Evolutionary conservation across 1,284 basidiomycete species (phyloP), one percentile per base, ranked within the genome.

Genomic region (Taiwanofungus camphoratus): DNA sequence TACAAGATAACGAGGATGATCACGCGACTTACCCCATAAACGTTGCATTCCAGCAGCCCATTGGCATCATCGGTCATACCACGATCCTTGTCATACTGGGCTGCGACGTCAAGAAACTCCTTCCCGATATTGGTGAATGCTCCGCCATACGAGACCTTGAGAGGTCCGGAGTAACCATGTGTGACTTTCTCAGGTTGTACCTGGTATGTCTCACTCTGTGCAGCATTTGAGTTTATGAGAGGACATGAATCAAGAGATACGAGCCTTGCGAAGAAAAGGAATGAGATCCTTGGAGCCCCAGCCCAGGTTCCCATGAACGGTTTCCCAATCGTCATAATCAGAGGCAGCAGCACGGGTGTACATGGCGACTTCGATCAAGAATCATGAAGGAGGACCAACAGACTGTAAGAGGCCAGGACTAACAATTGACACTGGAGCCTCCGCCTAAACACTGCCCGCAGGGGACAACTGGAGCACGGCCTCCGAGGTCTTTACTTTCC

Each of bases 351-450:
- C 69, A 9, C 78, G 69, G 11, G 66, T 73, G 42, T 79, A 79
- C 54, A 71, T 64, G 47, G 67, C 63, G 48, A 54, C 57, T 58
- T 18, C 12, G n/a, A 7, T 5, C 7, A 18, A n/a, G n/a, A 15
- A 31, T 32, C 24, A 23, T 33, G 7, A 34, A 8, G 8, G 3
- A 19, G 12, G 1, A 20, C 2, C 19, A 34, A 2, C 11, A 5
- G 5, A 1, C 13, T n/a, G 78, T 52, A 72, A 42, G 8, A 32
- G 8, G 9, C 11, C 16, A 3, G n/a, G 6, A 46, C 74, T 39
- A 40, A 77, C 79, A 78, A 48, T 81, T 79, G 7, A 80, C 67
- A 42, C 62, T 60, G 1, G 77, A 79, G 1, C 76, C 78, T 6
- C 79, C 79, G 2, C 79, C 79, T 0, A 82, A 55, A 30, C 66